Conservation (phyloP, 306 rosid genomes). For the Vicia sativa region DNA sequence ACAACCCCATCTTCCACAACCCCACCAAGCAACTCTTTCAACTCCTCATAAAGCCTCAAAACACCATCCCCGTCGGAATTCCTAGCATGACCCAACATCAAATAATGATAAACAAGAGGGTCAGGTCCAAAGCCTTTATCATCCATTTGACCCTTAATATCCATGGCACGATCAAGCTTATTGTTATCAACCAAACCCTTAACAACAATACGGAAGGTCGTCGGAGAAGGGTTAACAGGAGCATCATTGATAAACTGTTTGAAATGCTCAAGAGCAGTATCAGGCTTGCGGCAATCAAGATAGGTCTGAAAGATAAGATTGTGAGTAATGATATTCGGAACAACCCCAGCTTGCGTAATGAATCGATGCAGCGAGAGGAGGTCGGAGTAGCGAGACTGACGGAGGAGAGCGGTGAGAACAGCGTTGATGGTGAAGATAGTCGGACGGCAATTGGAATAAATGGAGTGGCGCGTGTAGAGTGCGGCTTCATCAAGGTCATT, state of each 20-base stretch:
- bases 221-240: slow-evolving; percentile 82
- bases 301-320: slow-evolving; percentile 89
- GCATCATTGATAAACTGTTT: slow-evolving; percentile 85
- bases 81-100: slow-evolving; percentile 81
- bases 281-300: slow-evolving; percentile 87
- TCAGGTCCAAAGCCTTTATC: slow-evolving; percentile 66
- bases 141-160: slow-evolving; percentile 72
- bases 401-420: slow-evolving; percentile 75
- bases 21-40: slow-evolving; percentile 67
- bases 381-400: slow-evolving; percentile 86
- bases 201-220: slow-evolving; percentile 71
- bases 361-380: slow-evolving; percentile 90
- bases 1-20: slow-evolving; percentile 76
- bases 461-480: slow-evolving; percentile 87
- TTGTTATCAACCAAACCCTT: slow-evolving; percentile 82
- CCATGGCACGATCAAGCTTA: slow-evolving; percentile 73
- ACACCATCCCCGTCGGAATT: slow-evolving; percentile 63
- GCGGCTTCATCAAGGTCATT: slow-evolving; percentile 96
- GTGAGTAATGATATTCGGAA: slow-evolving; percentile 79
- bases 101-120: slow-evolving; percentile 67
- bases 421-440: slow-evolving; percentile 89
- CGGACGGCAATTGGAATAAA: slow-evolving; percentile 92
- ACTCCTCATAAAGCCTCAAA: slow-evolving; percentile 65
- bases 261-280: slow-evolving; percentile 85
- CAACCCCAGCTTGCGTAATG: slow-evolving; percentile 91